Evolutionary conservation across 2,329 filamentous ascomycete species (phyloP).

Genomic region (Verruconis gallopava): DNA sequence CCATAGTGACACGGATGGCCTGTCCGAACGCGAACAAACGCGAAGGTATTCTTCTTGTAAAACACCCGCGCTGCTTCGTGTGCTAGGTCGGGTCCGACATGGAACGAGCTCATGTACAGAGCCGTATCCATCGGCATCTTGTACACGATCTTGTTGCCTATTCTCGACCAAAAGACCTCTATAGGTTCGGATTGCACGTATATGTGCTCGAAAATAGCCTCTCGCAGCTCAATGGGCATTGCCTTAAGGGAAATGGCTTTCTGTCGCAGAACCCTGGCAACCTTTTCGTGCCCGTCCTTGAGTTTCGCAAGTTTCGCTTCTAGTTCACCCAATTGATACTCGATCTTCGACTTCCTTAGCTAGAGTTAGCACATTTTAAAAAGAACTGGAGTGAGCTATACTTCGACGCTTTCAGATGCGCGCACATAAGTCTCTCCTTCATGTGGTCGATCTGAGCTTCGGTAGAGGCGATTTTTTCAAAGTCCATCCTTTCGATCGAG

Average conservation of each 20-base stretch:
- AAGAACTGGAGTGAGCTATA: background rate
- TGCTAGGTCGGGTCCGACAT: background rate
- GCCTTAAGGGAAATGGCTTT: background rate
- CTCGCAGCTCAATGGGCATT: background rate
- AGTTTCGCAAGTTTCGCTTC: background rate
- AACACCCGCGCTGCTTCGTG: conserved; percentile 1
- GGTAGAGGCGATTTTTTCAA: background rate
- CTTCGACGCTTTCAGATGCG: background rate
- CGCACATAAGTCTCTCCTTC: background rate
- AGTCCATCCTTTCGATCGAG: too few species aligned
- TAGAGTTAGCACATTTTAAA: background rate
- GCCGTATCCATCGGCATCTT: background rate
- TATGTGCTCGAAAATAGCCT: conserved; percentile 2
- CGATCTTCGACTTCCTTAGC: background rate
- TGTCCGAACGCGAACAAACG: background rate
- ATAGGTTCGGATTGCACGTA: background rate
- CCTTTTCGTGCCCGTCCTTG: background rate
- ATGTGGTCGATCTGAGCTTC: background rate
- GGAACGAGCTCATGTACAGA: background rate
- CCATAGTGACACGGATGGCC: background rate
- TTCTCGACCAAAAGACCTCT: background rate
- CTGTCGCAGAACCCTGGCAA: background rate
- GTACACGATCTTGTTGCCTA: background rate
- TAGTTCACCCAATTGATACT: background rate
- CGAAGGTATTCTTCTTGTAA: conserved; percentile 4